Conservation (phyloP, 2,329 filamentous ascomycete genomes). For the Monosporascus cannonballus region DNA sequence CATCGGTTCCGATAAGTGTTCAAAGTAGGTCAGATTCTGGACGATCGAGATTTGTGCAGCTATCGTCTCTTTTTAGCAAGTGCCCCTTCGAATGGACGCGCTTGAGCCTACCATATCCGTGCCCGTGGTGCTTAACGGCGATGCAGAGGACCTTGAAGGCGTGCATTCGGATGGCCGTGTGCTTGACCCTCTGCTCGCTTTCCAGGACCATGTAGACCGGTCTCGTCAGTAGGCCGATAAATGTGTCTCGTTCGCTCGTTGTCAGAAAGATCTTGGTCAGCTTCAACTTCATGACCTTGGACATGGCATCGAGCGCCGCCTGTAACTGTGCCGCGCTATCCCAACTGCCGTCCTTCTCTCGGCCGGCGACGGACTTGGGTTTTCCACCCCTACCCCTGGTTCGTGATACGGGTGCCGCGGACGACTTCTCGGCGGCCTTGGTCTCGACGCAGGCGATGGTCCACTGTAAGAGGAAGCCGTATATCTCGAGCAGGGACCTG, state of each 20-base stretch:
- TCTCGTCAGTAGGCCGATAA: conserved; percentile 84
- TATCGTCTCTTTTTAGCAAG: conserved; percentile 31
- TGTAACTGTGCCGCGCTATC: conserved; percentile 86
- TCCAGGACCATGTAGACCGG: conserved; percentile 92
- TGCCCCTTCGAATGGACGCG: background rate
- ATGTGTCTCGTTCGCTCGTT: conserved; percentile 92
- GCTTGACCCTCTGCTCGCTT: conserved; percentile 88
- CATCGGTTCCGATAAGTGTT: conserved; percentile 98
- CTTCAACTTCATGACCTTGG: conserved; percentile 90
- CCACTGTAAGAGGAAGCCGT: conserved; percentile 92
- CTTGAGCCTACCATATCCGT: conserved; percentile 71
- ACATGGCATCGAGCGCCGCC: conserved; percentile 86
- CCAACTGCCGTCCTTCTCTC: conserved; percentile 69
- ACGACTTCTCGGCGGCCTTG: conserved; percentile 85
- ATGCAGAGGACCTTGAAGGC: conserved; percentile 96
- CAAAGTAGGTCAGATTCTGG: conserved; percentile 95
- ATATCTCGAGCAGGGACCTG: conserved; percentile 88
- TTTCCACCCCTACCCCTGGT: conserved; percentile 70
- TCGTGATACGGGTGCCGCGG: conserved; percentile 61
- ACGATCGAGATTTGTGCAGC: conserved; percentile 96
- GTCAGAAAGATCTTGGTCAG: conserved; percentile 90
- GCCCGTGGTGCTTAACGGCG: conserved; percentile 94
- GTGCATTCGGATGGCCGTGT: conserved; percentile 86
- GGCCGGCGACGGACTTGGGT: conserved; percentile 60
- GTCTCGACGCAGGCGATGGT: conserved; percentile 89